Evolutionary conservation across 371 early-diverging fungal genomes (phyloP), one percentile per base, ranked within the genome.

Genomic region (Rhizopus delemar): DNA sequence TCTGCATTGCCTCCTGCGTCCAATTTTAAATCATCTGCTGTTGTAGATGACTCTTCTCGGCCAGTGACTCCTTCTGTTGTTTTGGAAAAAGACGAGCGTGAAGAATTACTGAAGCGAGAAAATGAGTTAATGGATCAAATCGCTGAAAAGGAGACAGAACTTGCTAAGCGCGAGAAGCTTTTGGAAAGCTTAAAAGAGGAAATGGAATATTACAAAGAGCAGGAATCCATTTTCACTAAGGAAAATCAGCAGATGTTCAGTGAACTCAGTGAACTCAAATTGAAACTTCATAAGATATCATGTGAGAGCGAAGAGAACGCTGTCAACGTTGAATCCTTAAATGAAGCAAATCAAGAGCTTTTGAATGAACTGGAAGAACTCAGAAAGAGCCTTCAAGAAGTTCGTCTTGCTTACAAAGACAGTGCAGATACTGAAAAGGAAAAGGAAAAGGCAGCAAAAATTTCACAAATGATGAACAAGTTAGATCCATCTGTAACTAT

Each of bases 111-210:
- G 79, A 86, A 86, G 57, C 88, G 97, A 43, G 97, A 98, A 72
- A 96, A 94, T 71, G 97, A 97, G 67, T 80, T 97, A 46, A 86
- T 86, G 66, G 95, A 97, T 65, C 89, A 92, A 60, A 76, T 97
- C 39, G 87, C 92, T 3, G 94, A 96, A 61, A 95, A 93, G 68
- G 93, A 92, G 62, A 74, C 83, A 3, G 87, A 86, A 56, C 62
- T 92, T 31, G 77, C 81, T 45, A 61, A 77, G 8, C 75, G 81
- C 50, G 76, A 83, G 61, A 82, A 85, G 59, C 53, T 82, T 16
- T 60, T 86, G 46, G 85, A 84, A 12, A 61, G 78, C 5, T 69
- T 87, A 55, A 83, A 78, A 68, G 89, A 89, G 49, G 93, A 92
- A 63, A 73, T 91, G 43, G 65, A 57, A 5, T 79, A 75, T 61